A percentile compares a stretch with the other conserved stretches of the same genome.
Conservation (phyloP, 2,329 filamentous ascomycete genomes). For the Exophiala oligosperma region DNA sequence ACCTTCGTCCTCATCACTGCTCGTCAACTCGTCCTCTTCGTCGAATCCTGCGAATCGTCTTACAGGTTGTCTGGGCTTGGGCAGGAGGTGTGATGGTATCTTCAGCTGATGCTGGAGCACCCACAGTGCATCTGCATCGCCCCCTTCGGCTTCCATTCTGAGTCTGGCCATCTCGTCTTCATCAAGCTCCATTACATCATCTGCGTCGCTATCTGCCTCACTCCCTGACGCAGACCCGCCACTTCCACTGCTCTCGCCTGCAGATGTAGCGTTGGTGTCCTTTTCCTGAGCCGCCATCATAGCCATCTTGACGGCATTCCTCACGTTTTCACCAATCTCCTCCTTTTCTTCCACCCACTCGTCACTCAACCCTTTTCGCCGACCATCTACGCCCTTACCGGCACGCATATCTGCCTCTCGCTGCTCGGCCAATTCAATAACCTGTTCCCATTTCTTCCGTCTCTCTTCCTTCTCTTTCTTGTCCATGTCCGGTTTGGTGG, state of each 20-base stretch:
- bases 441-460: slow-evolving; percentile 80
- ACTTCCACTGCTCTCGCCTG: slow-evolving; percentile 39
- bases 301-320: slow-evolving; percentile 72
- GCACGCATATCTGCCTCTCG: slow-evolving; percentile 80
- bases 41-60: slow-evolving; percentile 48
- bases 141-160: slow-evolving; percentile 26
- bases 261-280: slow-evolving; percentile 37
- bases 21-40: slow-evolving; percentile 48
- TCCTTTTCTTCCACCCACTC: slow-evolving; percentile 97
- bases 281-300: slow-evolving; percentile 60
- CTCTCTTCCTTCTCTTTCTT: slow-evolving; percentile 87
- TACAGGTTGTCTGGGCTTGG: slow-evolving; percentile 25
- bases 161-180: slow-evolving; percentile 27
- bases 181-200: slow-evolving; percentile 32
- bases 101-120: slow-evolving; percentile 30
- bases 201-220: slow-evolving; percentile 40
- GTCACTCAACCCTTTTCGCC: slow-evolving; percentile 66
- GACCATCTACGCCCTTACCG: slow-evolving; percentile 54
- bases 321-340: slow-evolving; percentile 79
- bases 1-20: slow-evolving; percentile 43
- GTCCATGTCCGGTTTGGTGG: slow-evolving; percentile 97
- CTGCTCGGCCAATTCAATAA: slow-evolving; percentile 80
- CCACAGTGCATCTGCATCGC: slow-evolving; percentile 30
- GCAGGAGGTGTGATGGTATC: slow-evolving; percentile 25
- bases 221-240: slow-evolving; percentile 37